These are phyloP conservation scores for Juglanconis sp. DNA, from an alignment of 2,329 filamentous ascomycete genomes.

Conservation along the genomic window DNA sequence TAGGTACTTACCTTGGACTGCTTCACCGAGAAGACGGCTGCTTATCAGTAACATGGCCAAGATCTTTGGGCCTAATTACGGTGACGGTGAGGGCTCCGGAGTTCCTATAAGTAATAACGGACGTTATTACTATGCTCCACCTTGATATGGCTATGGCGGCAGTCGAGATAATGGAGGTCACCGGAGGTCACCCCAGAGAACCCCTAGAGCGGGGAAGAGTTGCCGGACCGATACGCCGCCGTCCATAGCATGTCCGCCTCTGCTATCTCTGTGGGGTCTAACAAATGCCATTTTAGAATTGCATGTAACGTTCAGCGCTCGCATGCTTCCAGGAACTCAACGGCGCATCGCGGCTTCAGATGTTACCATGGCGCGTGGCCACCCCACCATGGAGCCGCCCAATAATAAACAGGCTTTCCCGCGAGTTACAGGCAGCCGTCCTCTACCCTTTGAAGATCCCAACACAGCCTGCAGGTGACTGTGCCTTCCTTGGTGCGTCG, in stretches of 20 bases:
- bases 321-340: not conserved
- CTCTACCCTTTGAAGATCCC: too few relatives aligned
- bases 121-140: too few relatives aligned
- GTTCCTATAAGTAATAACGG: too few relatives aligned
- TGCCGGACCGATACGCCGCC: not conserved
- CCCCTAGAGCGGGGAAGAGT: not conserved
- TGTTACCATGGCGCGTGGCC: not conserved
- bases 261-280: not conserved
- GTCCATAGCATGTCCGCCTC: not conserved
- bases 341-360: not conserved
- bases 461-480: not conserved
- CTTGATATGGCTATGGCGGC: too few relatives aligned
- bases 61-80: too few relatives aligned
- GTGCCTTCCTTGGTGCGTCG: not conserved
- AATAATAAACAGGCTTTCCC: not conserved
- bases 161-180: too few relatives aligned
- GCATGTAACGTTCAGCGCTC: not conserved
- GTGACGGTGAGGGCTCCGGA: too few relatives aligned
- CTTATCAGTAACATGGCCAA: too few relatives aligned
- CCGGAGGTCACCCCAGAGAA: too few relatives aligned
- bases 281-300: not conserved
- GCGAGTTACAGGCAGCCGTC: not conserved
- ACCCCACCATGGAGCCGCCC: not conserved
- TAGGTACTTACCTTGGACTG: too few relatives aligned
- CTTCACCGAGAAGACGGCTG: too few relatives aligned